These are phyloP conservation scores for Pseudozyma flocculosa DNA, from an alignment of 1,284 basidiomycete genomes.

Conservation along the genomic window DNA sequence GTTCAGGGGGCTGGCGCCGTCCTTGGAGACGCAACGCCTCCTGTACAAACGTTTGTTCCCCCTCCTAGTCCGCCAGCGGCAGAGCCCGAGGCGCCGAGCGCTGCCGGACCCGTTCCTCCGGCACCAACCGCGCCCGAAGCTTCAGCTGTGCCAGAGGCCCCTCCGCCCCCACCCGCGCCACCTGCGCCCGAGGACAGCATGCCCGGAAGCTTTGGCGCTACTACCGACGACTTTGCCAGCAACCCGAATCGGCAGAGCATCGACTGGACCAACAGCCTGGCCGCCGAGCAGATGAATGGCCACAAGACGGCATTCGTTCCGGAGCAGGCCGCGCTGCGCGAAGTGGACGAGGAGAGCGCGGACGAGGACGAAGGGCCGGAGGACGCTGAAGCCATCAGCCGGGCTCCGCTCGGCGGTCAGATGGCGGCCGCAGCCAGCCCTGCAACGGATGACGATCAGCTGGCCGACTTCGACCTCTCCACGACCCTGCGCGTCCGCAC, in stretches of 20 bases:
- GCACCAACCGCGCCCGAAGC: too few species aligned
- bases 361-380: constrained; percentile 40
- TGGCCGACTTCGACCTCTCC: constrained; percentile 75
- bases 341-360: constrained; percentile 65
- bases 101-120: too few species aligned
- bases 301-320: constrained; percentile 57
- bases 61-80: constrained; percentile 47
- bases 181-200: constrained; percentile 24
- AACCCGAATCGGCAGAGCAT: constrained; percentile 74
- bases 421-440: too few species aligned
- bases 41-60: constrained; percentile 61
- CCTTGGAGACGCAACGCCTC: constrained; percentile 71
- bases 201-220: constrained; percentile 28
- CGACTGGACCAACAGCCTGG: constrained; percentile 88
- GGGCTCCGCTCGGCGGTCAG: not conserved
- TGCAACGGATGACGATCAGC: constrained; percentile 21
- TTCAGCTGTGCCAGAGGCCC: constrained; percentile 55
- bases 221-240: constrained; percentile 52
- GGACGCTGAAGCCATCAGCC: constrained; percentile 13
- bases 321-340: constrained; percentile 65
- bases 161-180: constrained; percentile 54
- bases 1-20: constrained; percentile 73
- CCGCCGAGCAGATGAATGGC: constrained; percentile 66
- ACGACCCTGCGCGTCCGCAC: constrained; percentile 67
- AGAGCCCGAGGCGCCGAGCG: constrained; percentile 9